Evolutionary conservation across 257 asterid genomes (phyloP), one percentile per base, ranked within the genome.

Genomic region (Cinchona pubescens): DNA sequence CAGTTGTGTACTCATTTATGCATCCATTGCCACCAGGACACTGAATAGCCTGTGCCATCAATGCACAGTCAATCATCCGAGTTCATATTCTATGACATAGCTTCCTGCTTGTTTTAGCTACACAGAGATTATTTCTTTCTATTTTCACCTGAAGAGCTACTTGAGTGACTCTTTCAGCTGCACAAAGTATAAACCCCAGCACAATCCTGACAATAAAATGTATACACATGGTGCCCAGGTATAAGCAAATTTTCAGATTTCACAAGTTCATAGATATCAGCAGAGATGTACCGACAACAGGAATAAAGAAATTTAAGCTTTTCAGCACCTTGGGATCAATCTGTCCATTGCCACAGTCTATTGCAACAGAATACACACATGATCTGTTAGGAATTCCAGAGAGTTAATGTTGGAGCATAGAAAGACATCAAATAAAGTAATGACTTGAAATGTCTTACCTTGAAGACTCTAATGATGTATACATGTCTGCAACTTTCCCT

Each of bases 141-240:
- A 45, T n/a, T 19, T 78, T 66, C 79, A 95, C 99, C 98, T 95
- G 94, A 79, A 95, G 99, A 82, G 99, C 98, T 82, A 91, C 99
- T 88, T 92, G 98, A 80, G 99, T 95, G 71, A 97, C 98, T 86
- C 94, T 83, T 87, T 95, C 99, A 37, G 98, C 99, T 61, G 98
- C 92, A 71, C 82, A 78, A 19, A 95, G 98, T 79, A 95, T 92
- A 64, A 88, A n/a, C 97, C 43, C 98, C 99, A 65, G 99, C 98
- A 80, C 99, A 95, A 75, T 95, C 98, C 99, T 95, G 87, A 53
- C 51, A 85, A 4, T 6, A 69, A 32, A 73, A 79, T 67, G 40
- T 16, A 64, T 45, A 15, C 56, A 70, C 25, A 61, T 67, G 19
- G n/a, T n/a, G n/a, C n/a, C 35, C 58, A 46, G 62, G 59, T 0